A percentile compares a stretch with the other conserved stretches of the same genome.
Evolutionary conservation across 768 basidiomycete species (phyloP).

Genomic region (Nidularia pulvinata): DNA sequence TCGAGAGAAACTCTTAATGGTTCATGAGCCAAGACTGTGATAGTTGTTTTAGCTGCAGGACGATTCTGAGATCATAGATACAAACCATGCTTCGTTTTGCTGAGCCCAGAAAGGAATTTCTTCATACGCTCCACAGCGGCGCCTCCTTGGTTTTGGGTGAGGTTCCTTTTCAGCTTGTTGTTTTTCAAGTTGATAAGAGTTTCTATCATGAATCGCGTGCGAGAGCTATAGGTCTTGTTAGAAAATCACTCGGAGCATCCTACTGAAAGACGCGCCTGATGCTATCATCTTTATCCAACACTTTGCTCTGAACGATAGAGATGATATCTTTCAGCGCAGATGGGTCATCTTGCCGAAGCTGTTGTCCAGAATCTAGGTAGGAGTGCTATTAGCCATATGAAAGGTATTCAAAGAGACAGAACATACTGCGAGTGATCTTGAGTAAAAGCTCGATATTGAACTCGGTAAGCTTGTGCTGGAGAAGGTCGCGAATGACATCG

Average conservation of each 20-base stretch:
- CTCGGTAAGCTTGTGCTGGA: slow-evolving; percentile 68
- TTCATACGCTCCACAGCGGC: slow-evolving; percentile 87
- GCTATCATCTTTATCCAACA: slow-evolving; percentile 45
- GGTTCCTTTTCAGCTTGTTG: slow-evolving; percentile 73
- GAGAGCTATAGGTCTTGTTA: slow-evolving; percentile 55
- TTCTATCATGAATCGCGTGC: slow-evolving; percentile 95
- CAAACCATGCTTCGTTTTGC: slow-evolving; percentile 75
- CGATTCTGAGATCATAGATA: not conserved
- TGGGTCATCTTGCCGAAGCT: slow-evolving; percentile 92
- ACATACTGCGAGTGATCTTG: slow-evolving; percentile 80
- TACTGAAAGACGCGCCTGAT: slow-evolving; percentile 47
- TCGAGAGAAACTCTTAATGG: slow-evolving; percentile 81
- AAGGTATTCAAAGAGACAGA: not conserved
- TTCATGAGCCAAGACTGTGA: slow-evolving; percentile 77
- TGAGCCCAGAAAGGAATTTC: slow-evolving; percentile 76
- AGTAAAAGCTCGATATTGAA: slow-evolving; percentile 85
- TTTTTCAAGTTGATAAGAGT: slow-evolving; percentile 91
- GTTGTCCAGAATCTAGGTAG: slow-evolving; percentile 83
- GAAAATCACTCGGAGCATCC: not conserved
- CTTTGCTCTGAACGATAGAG: slow-evolving; percentile 73
- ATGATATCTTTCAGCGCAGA: slow-evolving; percentile 91
- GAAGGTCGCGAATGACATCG: slow-evolving; percentile 80
- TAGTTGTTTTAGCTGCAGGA: too few species aligned
- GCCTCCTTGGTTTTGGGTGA: slow-evolving; percentile 65
- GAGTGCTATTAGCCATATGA: slow-evolving; percentile 6